Percentiles rank a stretch among this genome's conserved stretches.
These are phyloP conservation scores for Citrullus mucosospermus DNA, from an alignment of 306 rosid species.

Conservation along the genomic window DNA sequence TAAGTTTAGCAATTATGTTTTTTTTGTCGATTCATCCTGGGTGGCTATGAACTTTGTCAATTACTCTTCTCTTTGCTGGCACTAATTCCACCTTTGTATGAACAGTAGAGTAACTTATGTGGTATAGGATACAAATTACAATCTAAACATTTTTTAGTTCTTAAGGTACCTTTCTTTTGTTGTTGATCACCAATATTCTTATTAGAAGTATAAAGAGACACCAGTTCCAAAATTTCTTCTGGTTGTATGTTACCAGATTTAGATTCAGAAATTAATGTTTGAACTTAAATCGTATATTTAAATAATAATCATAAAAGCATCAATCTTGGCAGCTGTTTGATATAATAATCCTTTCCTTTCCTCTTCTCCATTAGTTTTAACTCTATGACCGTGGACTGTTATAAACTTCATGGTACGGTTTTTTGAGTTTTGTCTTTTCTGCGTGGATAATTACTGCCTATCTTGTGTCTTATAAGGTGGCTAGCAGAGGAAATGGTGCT, in stretches of 20 bases:
- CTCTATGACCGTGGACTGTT: not conserved
- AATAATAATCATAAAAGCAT: not conserved
- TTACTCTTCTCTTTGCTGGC: not conserved
- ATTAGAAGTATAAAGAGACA: not conserved
- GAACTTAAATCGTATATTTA: not conserved
- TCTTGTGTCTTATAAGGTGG: slow-evolving; percentile 39
- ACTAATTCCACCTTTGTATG: not conserved
- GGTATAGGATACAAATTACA: not conserved
- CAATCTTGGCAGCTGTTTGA: not conserved
- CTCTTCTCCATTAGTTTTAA: not conserved
- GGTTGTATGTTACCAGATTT: not conserved
- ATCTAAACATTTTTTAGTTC: not conserved
- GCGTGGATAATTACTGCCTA: not conserved
- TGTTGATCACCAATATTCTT: not conserved
- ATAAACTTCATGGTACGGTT: not conserved
- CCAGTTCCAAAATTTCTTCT: not conserved
- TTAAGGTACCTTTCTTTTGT: not conserved
- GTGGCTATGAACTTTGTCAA: not conserved
- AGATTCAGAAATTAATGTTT: not conserved
- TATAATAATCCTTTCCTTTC: not conserved
- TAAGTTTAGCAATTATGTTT: not conserved
- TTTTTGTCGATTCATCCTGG: not conserved
- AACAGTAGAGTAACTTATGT: not conserved
- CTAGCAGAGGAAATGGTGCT: slow-evolving; percentile 69
- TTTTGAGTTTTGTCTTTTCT: slow-evolving; percentile 7